Base-by-base conservation (phyloP, 1,284 basidiomycete species). In the Termitomyces sp. region DNA sequence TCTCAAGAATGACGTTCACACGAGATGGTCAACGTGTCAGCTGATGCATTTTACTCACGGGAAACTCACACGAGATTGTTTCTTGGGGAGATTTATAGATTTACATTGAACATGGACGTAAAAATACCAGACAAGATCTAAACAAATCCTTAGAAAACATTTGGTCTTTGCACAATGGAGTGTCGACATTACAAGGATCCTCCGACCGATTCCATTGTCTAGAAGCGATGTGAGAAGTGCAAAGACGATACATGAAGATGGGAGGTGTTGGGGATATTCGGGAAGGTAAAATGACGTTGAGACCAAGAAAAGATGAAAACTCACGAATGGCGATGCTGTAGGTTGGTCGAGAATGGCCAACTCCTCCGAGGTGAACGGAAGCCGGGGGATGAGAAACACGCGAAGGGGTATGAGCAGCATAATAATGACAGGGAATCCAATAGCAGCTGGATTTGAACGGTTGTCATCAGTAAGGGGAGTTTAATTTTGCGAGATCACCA, bases 371-470 rank as follows among this genome's bases (percentile, higher is more conserved):
- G 88, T 88, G 69, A 98, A 96, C 10, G 89, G 83, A 33, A 94
- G 71, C 19, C 74, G 75, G 1, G 95, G 94, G 3, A 98, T 78
- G 13, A 93, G 59, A 55, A 78, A 78, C 41, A 83, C 81, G 44
- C 96, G 78, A 5, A 96, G 62, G 0, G 95, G 95, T n/a, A 98
- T 81, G 17, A 98, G 78, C 17, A 92, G 70, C 64, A 92, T 82
- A 65, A 98, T 97, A 59, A 97, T 83, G 40, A 97, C 79, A 0
- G 94, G 94, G 68, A 98, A 98, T 1, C 90, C 93, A 54, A 97
- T 93, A 5, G 90, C 90, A 50, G 89, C 92, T 88, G 15, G 15
- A 34, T 34, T 53, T 30, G 24, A 52, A 31, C 47, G 36, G 13
- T 2, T 45, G 38, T 39, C 31, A 45, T 56, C 19, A 19, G 28